Evolutionary conservation across 2,329 filamentous ascomycete genomes (phyloP), one percentile per base, ranked within the genome.

Genomic region (Rosellinia necatrix): DNA sequence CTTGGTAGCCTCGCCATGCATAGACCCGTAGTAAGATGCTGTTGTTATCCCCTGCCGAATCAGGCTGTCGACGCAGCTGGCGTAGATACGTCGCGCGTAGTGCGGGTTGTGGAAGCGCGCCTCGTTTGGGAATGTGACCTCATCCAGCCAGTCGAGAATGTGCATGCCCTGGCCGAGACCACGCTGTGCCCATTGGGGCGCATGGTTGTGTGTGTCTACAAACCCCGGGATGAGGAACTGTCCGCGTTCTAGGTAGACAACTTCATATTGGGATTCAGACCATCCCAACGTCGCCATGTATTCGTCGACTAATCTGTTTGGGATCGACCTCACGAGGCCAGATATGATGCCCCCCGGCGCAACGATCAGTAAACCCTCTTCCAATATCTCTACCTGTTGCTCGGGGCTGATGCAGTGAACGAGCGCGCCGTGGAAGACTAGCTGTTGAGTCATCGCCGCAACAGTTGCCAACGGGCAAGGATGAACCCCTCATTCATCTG

Each of bases 161-260:
- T 82, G 76, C 68, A 80, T 72, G 38, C 80, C 74, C 63, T 81
- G 77, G 4, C 78, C 77, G 4, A 81, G 71, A 24, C 80, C 77
- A 21, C 77, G 72, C 69, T 77, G 75, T 12, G 76, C 70, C 75
- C 76, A 81, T 62, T 83, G 78, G 34, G 86, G 85, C 0, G 86
- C 86, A 64, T 89, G 86, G 58, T 86, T 87, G 69, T 89, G 86
- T 1, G 85, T 88, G 72, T 89, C 86, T 49, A 89, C 74, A 63
- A 86, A 81, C 38, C 83, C 82, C 0, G 84, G 83, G 53, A 85
- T 78, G 43, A 86, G 69, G 63, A 86, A 84, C 41, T 82, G 71
- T 34, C 75, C 76, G 6, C 66, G 71, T 2, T 62, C 43, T 2
- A 82, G 72, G 22, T 61, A 63, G 29, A 65, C 67, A 24, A 73